Evolutionary conservation across 345 rosid species (phyloP), one percentile per base, ranked within the genome.

Genomic region (Conringia planisiliqua): DNA sequence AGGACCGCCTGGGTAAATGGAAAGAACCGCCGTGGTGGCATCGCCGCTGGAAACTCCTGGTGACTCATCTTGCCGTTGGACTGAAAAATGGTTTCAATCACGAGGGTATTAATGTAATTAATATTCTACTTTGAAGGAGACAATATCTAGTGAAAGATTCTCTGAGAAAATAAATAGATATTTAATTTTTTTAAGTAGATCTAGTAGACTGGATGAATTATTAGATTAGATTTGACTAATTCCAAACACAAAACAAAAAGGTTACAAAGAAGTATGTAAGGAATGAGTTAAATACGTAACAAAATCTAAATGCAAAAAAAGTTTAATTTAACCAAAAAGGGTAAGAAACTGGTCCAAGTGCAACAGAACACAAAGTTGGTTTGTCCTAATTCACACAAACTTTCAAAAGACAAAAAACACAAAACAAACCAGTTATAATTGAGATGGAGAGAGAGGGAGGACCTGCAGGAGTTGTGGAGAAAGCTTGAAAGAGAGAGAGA

Each of bases 1-100:
- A 0, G 96, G 93, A 13, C 88, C 88, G 3, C 79, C 83, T 5
- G 83, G 75, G 77, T 82, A 87, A n/a, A 78, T 70, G 9, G 89
- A 88, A 4, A 85, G 84, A 78, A 69, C 82, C 43, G 84, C 75
- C 54, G 82, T 32, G 3, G 82, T 32, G 3, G 64, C 66, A 26
- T 60, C 81, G 78, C 70, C 80, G 55, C 77, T 68, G 6, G 78
- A 52, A 44, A 55, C 39, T 46, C 69, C 61, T 16, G 66, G 65
- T 30, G 63, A 84, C 2, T 50, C 83, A 58, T 80, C 81, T 55
- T 63, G 78, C 43, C 63, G 76, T 17, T 62, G 59, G 13, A 60
- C 77, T 46, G 66, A 20, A 73, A 38, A 7, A 18, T 43, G 62
- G 7, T 9, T 62, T 52, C 7, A 56, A 10, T 35, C 2, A 22